phyloP scores from a whole-genome alignment of 495 filamentous ascomycete species.

The Xylaria longipes region DNA sequence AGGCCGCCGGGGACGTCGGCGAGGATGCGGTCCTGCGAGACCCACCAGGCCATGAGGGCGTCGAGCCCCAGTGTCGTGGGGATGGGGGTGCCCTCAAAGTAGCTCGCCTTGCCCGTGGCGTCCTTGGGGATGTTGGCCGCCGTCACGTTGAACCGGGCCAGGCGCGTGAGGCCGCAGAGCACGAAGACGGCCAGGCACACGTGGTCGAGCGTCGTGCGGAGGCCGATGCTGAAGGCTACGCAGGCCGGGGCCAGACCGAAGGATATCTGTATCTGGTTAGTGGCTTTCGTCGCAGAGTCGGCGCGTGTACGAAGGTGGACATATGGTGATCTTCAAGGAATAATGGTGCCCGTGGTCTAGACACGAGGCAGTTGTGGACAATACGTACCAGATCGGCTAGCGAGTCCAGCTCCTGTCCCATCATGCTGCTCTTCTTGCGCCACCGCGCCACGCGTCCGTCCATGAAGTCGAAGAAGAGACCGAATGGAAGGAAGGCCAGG shows the following conservation, averaged over 20 bases:
- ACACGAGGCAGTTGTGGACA: background rate
- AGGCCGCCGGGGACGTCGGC: conserved; percentile 76
- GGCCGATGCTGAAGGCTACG: conserved; percentile 85
- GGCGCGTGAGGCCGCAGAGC: conserved; percentile 89
- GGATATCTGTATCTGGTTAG: conserved; percentile 70
- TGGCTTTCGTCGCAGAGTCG: background rate
- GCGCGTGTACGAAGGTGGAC: background rate
- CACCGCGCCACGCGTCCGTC: conserved; percentile 95
- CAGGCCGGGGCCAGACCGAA: conserved; percentile 91
- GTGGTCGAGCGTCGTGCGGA: conserved; percentile 87
- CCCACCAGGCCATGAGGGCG: conserved; percentile 87
- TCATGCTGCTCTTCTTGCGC: conserved; percentile 92
- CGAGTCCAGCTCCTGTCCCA: conserved; percentile 99
- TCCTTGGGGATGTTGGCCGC: conserved; percentile 86
- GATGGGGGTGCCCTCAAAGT: conserved; percentile 97
- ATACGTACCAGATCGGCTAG: conserved; percentile 85
- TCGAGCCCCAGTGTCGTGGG: conserved; percentile 85
- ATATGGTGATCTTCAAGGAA: background rate
- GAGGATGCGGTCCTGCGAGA: conserved; percentile 77
- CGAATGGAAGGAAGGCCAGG: conserved; percentile 87
- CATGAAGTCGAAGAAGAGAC: conserved; percentile 98
- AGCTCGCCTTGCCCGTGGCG: conserved; percentile 83
- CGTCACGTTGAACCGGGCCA: conserved; percentile 98
- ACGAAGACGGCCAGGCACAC: conserved; percentile 88
- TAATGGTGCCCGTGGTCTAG: background rate